Evolutionary conservation across 2,329 filamentous ascomycete genomes (phyloP), one percentile per base, ranked within the genome.

Genomic region (Fusarium torreyae): DNA sequence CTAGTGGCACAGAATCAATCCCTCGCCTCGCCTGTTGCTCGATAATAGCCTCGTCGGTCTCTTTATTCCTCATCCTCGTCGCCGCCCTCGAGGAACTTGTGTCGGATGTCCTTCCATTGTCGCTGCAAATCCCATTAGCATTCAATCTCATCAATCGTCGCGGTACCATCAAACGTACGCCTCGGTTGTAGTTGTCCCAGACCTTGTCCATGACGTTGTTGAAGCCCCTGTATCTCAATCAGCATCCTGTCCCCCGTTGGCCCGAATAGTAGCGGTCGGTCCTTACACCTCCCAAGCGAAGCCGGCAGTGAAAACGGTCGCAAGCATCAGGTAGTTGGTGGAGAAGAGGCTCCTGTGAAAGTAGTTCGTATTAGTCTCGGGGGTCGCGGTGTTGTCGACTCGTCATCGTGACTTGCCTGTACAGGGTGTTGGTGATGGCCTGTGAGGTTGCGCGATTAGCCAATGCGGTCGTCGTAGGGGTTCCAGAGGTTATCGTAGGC

Each of bases 51-150:
- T 59, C 53, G 50, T 53, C 57, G 55, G 36, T 46, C 58, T 48
- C 52, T 62, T 56, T 71, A 66, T 73, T 71, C 66, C 66, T 69
- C 72, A 62, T 74, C 77, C 74, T 83, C 81, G 71, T 92, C 90
- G 58, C 85, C 88, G 63, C 86, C 86, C 83, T 92, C 84, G 77
- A 97, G 82, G 83, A 97, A 99, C 83, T 88, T 91, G 82, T 91
- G 85, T 85, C 97, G 95, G 86, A 99, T 98, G 82, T 99, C 96
- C 89, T 98, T 98, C 96, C 96, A 98, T 97, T 98, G 95, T 78
- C 95, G 94, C 95, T 98, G 71, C 31, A 22, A 50, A 53, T 40
- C 22, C 42, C 11, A 69, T 80, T 74, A 81, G 78, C 69, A 71
- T 50, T 51, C 49, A 39, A 31, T 46, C 49, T 46, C 31, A 43